phyloP scores from a whole-genome alignment of 2,329 filamentous ascomycete species.

The Trichoderma sp. region DNA sequence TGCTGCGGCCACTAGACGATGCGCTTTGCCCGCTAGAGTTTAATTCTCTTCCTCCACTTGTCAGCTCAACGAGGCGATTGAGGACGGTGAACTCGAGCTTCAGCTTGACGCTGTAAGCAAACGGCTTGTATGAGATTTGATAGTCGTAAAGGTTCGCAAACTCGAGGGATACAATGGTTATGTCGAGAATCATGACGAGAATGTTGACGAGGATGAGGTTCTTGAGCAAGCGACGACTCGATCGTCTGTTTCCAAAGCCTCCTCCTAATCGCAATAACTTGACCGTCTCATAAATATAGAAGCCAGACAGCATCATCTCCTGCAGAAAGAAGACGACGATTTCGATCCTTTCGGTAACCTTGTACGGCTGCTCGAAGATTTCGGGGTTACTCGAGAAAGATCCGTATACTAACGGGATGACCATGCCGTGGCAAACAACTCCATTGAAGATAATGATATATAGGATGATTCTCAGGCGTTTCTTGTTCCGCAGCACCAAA shows the following conservation, averaged over 20 bases:
- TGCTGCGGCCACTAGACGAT: not conserved
- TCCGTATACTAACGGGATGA: slow-evolving; percentile 54
- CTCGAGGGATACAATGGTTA: slow-evolving; percentile 33
- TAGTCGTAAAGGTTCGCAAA: slow-evolving; percentile 29
- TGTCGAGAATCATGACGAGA: slow-evolving; percentile 40
- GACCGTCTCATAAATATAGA: slow-evolving; percentile 52
- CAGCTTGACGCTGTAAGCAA: slow-evolving; percentile 34
- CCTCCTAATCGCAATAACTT: slow-evolving; percentile 43
- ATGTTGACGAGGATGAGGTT: slow-evolving; percentile 43
- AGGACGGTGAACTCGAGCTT: slow-evolving; percentile 35
- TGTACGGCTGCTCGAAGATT: slow-evolving; percentile 31
- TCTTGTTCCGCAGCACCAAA: slow-evolving; percentile 50
- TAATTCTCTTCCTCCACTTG: not conserved
- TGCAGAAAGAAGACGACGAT: slow-evolving; percentile 54
- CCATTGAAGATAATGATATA: slow-evolving; percentile 55
- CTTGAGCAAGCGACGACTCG: slow-evolving; percentile 19
- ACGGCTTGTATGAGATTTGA: slow-evolving; percentile 32
- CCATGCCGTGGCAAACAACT: slow-evolving; percentile 51
- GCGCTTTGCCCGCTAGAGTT: not conserved
- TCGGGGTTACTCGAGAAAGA: slow-evolving; percentile 35
- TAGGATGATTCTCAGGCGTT: slow-evolving; percentile 47
- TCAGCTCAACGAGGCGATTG: slow-evolving; percentile 31
- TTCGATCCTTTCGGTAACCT: slow-evolving; percentile 49
- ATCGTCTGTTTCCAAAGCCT: slow-evolving; percentile 25
- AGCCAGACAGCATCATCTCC: slow-evolving; percentile 48